Base-by-base conservation (phyloP, 2,329 filamentous ascomycete genomes). In the Aspergillus sp. region DNA sequence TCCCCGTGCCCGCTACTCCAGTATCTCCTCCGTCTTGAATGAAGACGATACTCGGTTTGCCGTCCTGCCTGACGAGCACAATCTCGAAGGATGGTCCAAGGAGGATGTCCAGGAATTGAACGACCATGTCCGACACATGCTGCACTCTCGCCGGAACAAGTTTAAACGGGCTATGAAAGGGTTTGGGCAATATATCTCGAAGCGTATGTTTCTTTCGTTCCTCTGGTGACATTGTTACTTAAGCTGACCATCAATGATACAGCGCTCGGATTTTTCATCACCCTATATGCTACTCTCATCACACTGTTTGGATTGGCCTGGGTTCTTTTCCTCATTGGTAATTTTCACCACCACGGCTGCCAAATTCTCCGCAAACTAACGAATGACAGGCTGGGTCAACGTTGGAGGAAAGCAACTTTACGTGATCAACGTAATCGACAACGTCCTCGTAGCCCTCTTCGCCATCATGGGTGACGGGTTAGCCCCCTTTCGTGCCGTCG, bases 271-370 rank as follows among this genome's bases (percentile, higher is more conserved):
- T 88, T 93, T 61, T 76, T 90, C 46, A 85, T 94, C 48, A 93
- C 87, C 0, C 69, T 94, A 3, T 94, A 94, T 64, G 88, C 87
- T 6, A 82, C 79, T 1, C 73, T 91, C 19, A 90, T 94, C 56
- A 93, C 88, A 0, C 73, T 90, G 0, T 94, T 94, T 57, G 88
- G 88, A 59, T 74, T 91, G 8, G 86, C 86, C 0, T 94, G 88
- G 88, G 88, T 94, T 1, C 76, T 94, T n/a, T 93, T 91, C 68
- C 72, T 94, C 46, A 94, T 94, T 62, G 86, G 83, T 72, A 66
- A 47, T 64, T 49, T 19, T 10, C n/a, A 29, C 6, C 36, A 39
- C 8, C 28, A 5, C 10, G 42, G 19, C 29, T 32, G 8, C 8
- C 8, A 32, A 9, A 9, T 32, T 6, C 2, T 4, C 29, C 9